Conservation (phyloP, 148 eudicot species). For the Arbutus unedo region DNA sequence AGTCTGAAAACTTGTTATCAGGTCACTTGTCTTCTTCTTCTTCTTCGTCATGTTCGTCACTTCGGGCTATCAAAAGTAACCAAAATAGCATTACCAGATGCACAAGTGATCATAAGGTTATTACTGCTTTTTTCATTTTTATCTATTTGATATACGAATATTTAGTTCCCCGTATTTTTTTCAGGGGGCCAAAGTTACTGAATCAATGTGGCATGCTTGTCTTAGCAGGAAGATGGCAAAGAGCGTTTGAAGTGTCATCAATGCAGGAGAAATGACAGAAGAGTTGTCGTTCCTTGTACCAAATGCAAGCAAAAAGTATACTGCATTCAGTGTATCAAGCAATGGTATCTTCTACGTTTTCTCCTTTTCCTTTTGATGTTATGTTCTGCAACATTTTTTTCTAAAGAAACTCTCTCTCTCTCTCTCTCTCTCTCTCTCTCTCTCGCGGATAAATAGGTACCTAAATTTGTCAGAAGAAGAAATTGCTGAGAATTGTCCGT, state of each 20-base stretch:
- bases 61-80: constrained; percentile 24
- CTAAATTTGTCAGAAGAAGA: constrained; percentile 53
- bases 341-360: constrained; percentile 43
- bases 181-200: neutral
- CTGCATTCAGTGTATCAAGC: constrained; percentile 62
- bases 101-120: constrained; percentile 24
- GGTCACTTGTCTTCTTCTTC: constrained; percentile 30
- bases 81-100: constrained; percentile 14
- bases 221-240: constrained; percentile 32
- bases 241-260: constrained; percentile 56
- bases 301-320: constrained; percentile 51
- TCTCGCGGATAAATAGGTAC: constrained; percentile 45
- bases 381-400: neutral
- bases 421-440: constrained; percentile 2
- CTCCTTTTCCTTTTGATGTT: constrained; percentile 8
- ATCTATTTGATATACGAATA: neutral
- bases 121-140: neutral
- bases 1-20: constrained; percentile 7
- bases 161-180: neutral
- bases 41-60: constrained; percentile 27
- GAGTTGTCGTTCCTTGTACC: constrained; percentile 57
- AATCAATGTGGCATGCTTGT: neutral
- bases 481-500: constrained; percentile 63
- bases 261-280: constrained; percentile 54
- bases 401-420: neutral